Evolutionary conservation across 345 rosid species (phyloP), one percentile per base, ranked within the genome.

Genomic region (Eucalyptus victrix): DNA sequence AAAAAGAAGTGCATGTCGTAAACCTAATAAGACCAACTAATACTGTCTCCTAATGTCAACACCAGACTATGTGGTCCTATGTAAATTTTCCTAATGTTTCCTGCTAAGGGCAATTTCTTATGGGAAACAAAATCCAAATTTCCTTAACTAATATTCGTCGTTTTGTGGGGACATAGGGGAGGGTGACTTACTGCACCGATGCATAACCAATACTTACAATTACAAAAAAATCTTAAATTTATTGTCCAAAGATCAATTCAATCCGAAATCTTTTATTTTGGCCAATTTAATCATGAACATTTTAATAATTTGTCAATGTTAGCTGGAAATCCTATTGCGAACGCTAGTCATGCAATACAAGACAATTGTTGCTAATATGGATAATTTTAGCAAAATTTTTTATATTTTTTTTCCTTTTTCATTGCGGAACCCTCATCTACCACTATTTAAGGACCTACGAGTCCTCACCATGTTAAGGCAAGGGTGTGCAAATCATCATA

Each of bases 191-290:
- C 37, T n/a, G 40, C 76, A n/a, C 37, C 76, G 6, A 65, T n/a
- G 37, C 40, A n/a, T n/a, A 7, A 65, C 21, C 40, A n/a, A 15
- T 65, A 65, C 76, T n/a, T n/a, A 28, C 4, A 1, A 62, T 30
- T 12, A 30, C 8, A 60, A 60, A 60, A 60, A 6, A 60, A 60
- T 5, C 8, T 13, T 62, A 30, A 62, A 28, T 30, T 14, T 62
- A 62, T 62, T 28, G 0, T 62, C 7, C 0, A 0, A 0, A 62
- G 7, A 3, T 7, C 1, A 0, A 62, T 12, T 28, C n/a, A 30
- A 30, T 62, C 4, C 0, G 1, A 6, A 28, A 62, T 6, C 17
- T 60, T 60, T 60, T 12, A 12, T 3, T 28, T 60, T 60, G 4
- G 0, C 0, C 34, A 28, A 60, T 28, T 58, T 13, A 60, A 28